phyloP scores from a whole-genome alignment of 1,139 yeast genomes.

The Debaryomycetaceae sp. region DNA sequence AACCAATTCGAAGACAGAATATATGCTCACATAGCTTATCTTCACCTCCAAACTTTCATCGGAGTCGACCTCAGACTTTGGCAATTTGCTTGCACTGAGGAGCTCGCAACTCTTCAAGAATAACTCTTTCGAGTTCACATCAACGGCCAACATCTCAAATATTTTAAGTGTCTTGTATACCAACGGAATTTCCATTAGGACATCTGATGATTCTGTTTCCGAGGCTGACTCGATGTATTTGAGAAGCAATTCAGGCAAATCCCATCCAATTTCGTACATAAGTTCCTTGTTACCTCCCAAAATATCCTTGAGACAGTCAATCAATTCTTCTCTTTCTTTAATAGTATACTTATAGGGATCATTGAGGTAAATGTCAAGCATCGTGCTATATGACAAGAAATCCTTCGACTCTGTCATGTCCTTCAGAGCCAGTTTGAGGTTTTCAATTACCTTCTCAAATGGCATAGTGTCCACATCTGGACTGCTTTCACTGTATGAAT shows the following conservation, averaged over 20 bases:
- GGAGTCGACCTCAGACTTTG: constrained; percentile 13
- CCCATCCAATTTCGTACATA: constrained; percentile 81
- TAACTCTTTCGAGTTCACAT: constrained; percentile 79
- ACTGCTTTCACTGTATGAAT: constrained; percentile 11
- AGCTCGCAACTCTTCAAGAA: constrained; percentile 68
- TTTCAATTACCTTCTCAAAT: constrained; percentile 25
- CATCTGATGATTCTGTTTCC: constrained; percentile 13
- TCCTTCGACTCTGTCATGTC: constrained; percentile 49
- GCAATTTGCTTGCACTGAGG: constrained; percentile 26
- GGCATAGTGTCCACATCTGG: constrained; percentile 24
- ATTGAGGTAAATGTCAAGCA: constrained; percentile 57
- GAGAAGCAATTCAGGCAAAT: constrained; percentile 64
- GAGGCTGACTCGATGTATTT: constrained; percentile 35
- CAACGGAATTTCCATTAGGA: constrained; percentile 32
- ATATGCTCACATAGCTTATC: constrained; percentile 49
- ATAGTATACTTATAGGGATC: constrained; percentile 45
- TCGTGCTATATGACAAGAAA: constrained; percentile 67
- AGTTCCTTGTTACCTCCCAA: constrained; percentile 40
- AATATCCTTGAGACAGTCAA: constrained; percentile 33
- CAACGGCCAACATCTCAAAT: constrained; percentile 54
- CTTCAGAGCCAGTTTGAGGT: constrained; percentile 30
- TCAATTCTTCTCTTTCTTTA: constrained; percentile 48
- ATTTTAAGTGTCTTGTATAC: constrained; percentile 41
- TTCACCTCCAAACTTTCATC: constrained; percentile 8
- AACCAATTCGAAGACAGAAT: constrained; percentile 60